Percentiles rank a stretch among this genome's conserved stretches.
phyloP scores from a whole-genome alignment of 148 eudicot species.

The Rhododendron simsii region DNA sequence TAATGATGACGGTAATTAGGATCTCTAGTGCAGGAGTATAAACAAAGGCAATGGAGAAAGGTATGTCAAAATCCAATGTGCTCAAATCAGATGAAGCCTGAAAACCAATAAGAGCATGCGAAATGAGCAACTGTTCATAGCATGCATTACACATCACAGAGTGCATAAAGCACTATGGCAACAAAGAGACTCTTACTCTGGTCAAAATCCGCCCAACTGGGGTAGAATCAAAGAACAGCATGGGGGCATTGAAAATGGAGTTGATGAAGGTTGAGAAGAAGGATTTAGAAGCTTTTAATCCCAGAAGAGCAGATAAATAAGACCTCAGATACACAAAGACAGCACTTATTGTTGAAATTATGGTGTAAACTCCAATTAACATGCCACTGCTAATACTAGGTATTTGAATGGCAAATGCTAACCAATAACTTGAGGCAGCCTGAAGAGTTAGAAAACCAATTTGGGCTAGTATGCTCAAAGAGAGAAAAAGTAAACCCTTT shows the following conservation, averaged over 20 bases:
- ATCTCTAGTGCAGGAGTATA: slow-evolving; percentile 35
- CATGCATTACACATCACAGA: not conserved
- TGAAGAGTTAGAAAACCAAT: slow-evolving; percentile 38
- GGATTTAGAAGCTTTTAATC: slow-evolving; percentile 51
- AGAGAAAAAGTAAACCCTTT: slow-evolving; percentile 31
- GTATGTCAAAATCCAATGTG: slow-evolving; percentile 52
- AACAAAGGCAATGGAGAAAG: slow-evolving; percentile 27
- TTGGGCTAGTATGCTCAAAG: slow-evolving; percentile 20
- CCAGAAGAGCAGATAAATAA: slow-evolving; percentile 39
- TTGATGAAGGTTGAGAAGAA: slow-evolving; percentile 38
- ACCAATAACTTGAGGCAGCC: slow-evolving; percentile 52
- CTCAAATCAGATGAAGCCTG: slow-evolving; percentile 71
- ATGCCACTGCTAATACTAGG: slow-evolving; percentile 27
- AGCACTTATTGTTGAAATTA: slow-evolving; percentile 34
- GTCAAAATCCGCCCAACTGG: slow-evolving; percentile 67
- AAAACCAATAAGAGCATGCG: not conserved
- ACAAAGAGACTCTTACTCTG: slow-evolving; percentile 34
- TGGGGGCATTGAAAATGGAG: slow-evolving; percentile 60
- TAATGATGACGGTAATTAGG: slow-evolving; percentile 32
- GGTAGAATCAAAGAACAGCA: slow-evolving; percentile 72
- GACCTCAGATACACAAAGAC: slow-evolving; percentile 47
- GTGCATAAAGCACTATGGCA: not conserved
- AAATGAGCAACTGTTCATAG: not conserved
- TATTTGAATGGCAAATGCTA: slow-evolving; percentile 41
- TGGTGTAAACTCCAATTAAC: slow-evolving; percentile 42